phyloP scores from a whole-genome alignment of 2,329 filamentous ascomycete species.

The Trichophaea hybrida region DNA sequence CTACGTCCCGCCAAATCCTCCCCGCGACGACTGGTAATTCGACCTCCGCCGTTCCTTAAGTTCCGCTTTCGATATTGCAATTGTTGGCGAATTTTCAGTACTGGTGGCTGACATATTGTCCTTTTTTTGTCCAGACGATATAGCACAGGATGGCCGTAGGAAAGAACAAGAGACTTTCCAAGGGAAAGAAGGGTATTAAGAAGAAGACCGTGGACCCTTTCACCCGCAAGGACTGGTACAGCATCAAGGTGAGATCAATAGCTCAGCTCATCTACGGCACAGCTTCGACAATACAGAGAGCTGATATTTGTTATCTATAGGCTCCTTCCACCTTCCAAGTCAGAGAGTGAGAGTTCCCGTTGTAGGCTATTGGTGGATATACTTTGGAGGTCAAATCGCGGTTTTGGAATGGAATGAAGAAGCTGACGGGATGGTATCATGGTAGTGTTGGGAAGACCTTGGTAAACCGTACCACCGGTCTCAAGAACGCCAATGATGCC shows the following conservation, averaged over 20 bases:
- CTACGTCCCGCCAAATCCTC: not conserved
- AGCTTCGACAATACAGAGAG: not conserved
- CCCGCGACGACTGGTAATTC: not conserved
- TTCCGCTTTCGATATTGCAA: too few species aligned
- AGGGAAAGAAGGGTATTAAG: conserved; percentile 99
- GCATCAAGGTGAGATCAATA: conserved; percentile 59
- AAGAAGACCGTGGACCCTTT: conserved; percentile 98
- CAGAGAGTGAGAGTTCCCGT: conserved; percentile 63
- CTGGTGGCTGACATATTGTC: not conserved
- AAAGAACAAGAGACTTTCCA: conserved; percentile 96
- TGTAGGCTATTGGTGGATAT: not conserved
- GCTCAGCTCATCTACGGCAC: not conserved
- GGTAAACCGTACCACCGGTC: conserved; percentile 97
- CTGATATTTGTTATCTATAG: conserved; percentile 34
- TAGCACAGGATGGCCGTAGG: conserved; percentile 23
- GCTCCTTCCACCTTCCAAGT: conserved; percentile 90
- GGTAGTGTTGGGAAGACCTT: conserved; percentile 96
- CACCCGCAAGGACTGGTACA: conserved; percentile 98
- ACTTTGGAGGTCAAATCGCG: conserved; percentile 11
- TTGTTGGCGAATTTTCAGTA: too few species aligned
- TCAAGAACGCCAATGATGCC: conserved; percentile 99
- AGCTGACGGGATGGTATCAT: conserved; percentile 14
- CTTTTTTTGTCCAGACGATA: not conserved
- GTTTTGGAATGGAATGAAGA: conserved; percentile 7
- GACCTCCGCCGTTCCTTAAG: too few species aligned